These are phyloP conservation scores for Platanthera zijinensis DNA, from an alignment of 106 monocot species.

Conservation along the genomic window DNA sequence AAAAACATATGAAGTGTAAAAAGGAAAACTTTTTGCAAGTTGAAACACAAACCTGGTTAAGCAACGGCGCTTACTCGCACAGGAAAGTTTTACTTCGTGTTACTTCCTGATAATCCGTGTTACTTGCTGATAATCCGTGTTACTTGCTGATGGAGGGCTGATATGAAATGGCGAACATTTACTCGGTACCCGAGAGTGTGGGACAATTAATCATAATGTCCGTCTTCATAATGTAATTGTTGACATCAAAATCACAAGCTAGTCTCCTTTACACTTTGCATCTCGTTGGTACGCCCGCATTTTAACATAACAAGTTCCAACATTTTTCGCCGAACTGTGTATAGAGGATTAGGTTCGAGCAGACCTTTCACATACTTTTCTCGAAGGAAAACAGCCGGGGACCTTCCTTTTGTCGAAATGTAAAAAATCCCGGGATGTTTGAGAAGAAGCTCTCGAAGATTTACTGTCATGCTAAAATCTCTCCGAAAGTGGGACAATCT, in stretches of 20 bases:
- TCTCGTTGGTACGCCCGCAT: constrained; percentile 11
- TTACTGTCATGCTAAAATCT: constrained; percentile 56
- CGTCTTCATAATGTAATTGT: not conserved
- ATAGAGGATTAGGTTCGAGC: constrained; percentile 57
- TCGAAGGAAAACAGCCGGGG: constrained; percentile 56
- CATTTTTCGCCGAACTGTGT: constrained; percentile 55
- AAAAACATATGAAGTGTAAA: no score
- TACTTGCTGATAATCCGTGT: no score
- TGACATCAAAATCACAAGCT: not conserved
- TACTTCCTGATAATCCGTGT: no score
- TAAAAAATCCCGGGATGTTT: constrained; percentile 86
- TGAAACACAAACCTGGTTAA: no score
- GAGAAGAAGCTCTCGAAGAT: constrained; percentile 65
- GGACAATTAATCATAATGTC: not conserved
- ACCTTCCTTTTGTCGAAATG: constrained; percentile 59
- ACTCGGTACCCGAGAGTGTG: not conserved
- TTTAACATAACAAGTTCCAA: constrained; percentile 43
- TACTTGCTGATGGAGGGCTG: no score
- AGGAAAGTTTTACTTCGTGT: no score
- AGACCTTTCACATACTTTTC: constrained; percentile 60
- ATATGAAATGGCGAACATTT: no score
- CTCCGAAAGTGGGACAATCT: constrained; percentile 66
- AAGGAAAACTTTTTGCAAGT: no score
- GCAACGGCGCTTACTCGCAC: no score
- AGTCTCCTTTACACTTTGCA: constrained; percentile 8